Conservation (phyloP, 495 filamentous ascomycete genomes). For the Annulohypoxylon maeteangense region DNA sequence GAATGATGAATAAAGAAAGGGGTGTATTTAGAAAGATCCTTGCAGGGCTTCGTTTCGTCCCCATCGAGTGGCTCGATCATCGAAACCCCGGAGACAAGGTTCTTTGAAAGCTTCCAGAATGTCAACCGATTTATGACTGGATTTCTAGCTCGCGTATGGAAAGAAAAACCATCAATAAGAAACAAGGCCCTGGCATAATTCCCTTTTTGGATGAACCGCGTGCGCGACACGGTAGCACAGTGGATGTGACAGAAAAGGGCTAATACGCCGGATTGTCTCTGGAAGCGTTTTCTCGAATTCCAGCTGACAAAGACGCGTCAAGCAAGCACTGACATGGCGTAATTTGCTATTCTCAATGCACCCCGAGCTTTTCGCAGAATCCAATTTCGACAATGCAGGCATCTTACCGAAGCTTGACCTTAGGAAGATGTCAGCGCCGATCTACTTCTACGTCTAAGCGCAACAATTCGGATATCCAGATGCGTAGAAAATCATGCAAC, state of each 20-base stretch:
- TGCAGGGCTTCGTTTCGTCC: conserved; percentile 26
- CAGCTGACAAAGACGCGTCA: conserved; percentile 27
- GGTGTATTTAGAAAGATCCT: conserved; percentile 19
- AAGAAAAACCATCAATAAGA: conserved; percentile 18
- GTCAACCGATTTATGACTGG: conserved; percentile 25
- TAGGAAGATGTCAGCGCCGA: conserved; percentile 4
- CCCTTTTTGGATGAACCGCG: conserved; percentile 14
- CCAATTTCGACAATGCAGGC: conserved; percentile 39
- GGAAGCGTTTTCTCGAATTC: conserved; percentile 19
- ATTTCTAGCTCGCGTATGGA: conserved; percentile 17
- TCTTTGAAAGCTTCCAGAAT: conserved; percentile 45
- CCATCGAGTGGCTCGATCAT: conserved; percentile 39
- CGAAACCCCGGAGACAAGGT: conserved; percentile 34
- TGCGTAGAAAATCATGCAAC: conserved; percentile 16
- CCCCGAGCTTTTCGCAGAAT: conserved; percentile 16
- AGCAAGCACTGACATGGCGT: conserved; percentile 35
- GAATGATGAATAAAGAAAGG: neutral
- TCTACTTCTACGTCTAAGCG: conserved; percentile 14
- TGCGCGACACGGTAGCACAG: neutral
- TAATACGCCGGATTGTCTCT: conserved; percentile 13
- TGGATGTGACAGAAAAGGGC: neutral
- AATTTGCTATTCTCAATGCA: conserved; percentile 46
- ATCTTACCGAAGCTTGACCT: conserved; percentile 22
- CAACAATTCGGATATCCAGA: conserved; percentile 14
- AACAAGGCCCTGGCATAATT: neutral